phyloP scores from a whole-genome alignment of 1,284 basidiomycete genomes.

The Papiliotrema terrestris region DNA sequence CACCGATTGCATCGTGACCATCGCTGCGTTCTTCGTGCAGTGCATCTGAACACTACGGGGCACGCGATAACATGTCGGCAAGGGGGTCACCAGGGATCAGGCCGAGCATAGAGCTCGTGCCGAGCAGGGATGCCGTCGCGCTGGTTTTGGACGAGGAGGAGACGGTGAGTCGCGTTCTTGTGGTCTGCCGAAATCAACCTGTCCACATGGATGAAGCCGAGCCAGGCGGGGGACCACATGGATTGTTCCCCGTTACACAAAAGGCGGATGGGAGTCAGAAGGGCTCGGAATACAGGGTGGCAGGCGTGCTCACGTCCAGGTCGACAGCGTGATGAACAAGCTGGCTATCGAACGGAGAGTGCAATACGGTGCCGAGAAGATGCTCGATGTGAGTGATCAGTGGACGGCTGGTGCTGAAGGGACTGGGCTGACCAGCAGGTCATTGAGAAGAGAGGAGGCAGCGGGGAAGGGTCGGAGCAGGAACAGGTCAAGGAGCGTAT shows the following conservation, averaged over 20 bases:
- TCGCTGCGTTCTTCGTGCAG: too few relatives aligned
- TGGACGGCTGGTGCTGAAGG: background rate
- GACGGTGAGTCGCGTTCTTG: background rate
- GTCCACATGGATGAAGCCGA: too few relatives aligned
- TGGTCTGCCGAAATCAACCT: too few relatives aligned
- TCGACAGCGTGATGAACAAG: slow-evolving; percentile 49
- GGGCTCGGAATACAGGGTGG: background rate
- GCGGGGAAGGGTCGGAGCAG: slow-evolving; percentile 24
- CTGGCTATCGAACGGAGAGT: slow-evolving; percentile 53
- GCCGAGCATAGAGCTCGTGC: background rate
- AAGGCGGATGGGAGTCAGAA: too few relatives aligned
- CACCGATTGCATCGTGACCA: too few relatives aligned
- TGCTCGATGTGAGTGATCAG: slow-evolving; percentile 50
- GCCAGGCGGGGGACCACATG: too few relatives aligned
- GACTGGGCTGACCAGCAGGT: slow-evolving; percentile 23
- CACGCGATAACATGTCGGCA: too few relatives aligned
- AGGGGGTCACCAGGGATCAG: background rate
- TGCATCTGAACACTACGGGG: too few relatives aligned
- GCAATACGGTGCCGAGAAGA: slow-evolving; percentile 55
- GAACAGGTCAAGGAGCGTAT: slow-evolving; percentile 42
- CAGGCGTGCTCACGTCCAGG: slow-evolving; percentile 21
- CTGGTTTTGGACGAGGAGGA: background rate
- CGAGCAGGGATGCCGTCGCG: background rate
- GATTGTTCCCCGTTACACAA: too few relatives aligned
- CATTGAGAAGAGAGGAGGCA: slow-evolving; percentile 34